phyloP scores from a whole-genome alignment of 2,329 filamentous ascomycete genomes.

The Aspergillus spinulosporus region DNA sequence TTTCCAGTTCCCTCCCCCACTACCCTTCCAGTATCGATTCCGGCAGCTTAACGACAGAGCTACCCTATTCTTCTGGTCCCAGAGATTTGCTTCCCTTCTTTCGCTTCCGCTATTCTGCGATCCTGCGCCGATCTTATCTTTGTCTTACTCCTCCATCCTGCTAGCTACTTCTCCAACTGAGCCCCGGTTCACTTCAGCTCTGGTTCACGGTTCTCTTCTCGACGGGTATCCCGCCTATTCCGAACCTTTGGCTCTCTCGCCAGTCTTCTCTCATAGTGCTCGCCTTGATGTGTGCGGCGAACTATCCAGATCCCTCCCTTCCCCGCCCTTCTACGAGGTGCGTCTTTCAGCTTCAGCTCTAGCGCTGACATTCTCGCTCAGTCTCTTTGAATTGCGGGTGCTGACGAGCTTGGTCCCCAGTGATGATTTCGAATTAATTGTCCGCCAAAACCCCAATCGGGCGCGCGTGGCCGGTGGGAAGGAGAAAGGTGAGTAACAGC shows the following conservation, averaged over 20 bases:
- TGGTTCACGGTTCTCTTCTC: constrained; percentile 27
- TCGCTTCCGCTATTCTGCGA: constrained; percentile 25
- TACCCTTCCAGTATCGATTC: constrained; percentile 23
- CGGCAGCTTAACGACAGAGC: constrained; percentile 3
- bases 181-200: constrained; percentile 21
- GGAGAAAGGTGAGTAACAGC: constrained; percentile 63
- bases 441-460: constrained; percentile 67
- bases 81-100: constrained; percentile 27
- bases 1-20: constrained; percentile 19
- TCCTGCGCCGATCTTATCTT: constrained; percentile 26
- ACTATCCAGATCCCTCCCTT: constrained; percentile 44
- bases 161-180: constrained; percentile 19
- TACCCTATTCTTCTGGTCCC: constrained; percentile 20
- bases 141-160: constrained; percentile 22
- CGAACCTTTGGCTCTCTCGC: constrained; percentile 26
- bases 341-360: constrained; percentile 23
- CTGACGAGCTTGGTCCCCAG: constrained; percentile 49
- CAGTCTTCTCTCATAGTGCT: constrained; percentile 25
- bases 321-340: constrained; percentile 46
- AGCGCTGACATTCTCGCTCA: not conserved
- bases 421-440: constrained; percentile 57
- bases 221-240: constrained; percentile 25
- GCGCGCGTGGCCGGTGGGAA: constrained; percentile 70
- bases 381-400: constrained; percentile 21
- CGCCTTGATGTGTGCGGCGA: constrained; percentile 46